A percentile compares a stretch with the other conserved stretches of the same genome.
These are phyloP conservation scores for Kluyveromyces starmeri DNA, from an alignment of 805 yeast genomes.

Conservation along the genomic window DNA sequence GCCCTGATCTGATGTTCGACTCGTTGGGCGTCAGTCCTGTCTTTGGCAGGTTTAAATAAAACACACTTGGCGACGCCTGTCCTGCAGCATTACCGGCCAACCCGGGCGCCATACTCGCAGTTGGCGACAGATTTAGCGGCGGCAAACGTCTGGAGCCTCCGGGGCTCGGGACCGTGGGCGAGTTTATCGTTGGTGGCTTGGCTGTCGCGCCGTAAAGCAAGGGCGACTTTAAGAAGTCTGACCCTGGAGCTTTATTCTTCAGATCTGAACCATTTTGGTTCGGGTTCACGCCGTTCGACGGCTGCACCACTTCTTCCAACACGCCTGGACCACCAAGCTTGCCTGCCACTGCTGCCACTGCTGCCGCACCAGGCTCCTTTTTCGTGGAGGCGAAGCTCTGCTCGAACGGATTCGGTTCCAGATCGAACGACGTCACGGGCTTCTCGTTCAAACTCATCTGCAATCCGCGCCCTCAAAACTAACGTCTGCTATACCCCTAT, in stretches of 20 bases:
- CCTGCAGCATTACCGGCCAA: constrained; percentile 1
- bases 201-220: constrained; percentile 12
- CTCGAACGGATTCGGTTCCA: constrained; percentile 94
- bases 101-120: not conserved
- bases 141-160: constrained; percentile 51
- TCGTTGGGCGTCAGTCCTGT: constrained; percentile 74
- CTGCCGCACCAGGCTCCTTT: constrained; percentile 6
- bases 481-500: constrained; percentile 55
- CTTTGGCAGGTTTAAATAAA: constrained; percentile 23
- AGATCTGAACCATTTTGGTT: not conserved
- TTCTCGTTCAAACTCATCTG: constrained; percentile 4
- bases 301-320: not conserved
- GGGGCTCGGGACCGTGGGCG: constrained; percentile 45
- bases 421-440: constrained; percentile 42
- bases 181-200: constrained; percentile 22
- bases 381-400: constrained; percentile 72
- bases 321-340: not conserved
- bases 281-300: not conserved
- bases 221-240: constrained; percentile 7
- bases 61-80: constrained; percentile 10
- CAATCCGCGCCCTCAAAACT: no score
- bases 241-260: not conserved
- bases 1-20: constrained; percentile 58
- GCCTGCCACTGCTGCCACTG: not conserved
- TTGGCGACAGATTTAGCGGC: constrained; percentile 24